Evolutionary conservation across 352 stramenopile genomes (phyloP), one percentile per base, ranked within the genome.

Genomic region (Phytophthora pistaciae): DNA sequence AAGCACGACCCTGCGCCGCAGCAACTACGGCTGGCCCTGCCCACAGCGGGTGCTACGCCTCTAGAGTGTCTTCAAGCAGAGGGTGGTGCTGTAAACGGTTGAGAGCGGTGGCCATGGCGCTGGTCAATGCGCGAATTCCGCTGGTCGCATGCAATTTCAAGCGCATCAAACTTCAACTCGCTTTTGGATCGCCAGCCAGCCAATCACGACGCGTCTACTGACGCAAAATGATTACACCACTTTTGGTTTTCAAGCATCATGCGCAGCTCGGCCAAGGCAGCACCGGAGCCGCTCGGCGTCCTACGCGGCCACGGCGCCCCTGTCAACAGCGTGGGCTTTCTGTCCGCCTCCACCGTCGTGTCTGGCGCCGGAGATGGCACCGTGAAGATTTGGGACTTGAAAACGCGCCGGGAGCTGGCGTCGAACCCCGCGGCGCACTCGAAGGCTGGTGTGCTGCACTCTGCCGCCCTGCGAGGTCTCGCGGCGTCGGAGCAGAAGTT

Each of bases 351-450:
- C 0, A 61, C 31, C 2, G 20, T 94, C 29, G 71, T 86, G 0
- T 94, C 89, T 16, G 87, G 85, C 1, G 70, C 66, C 23, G 89
- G 82, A 1, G 84, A 96, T 52, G 89, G 89, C 6, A 64, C 72
- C 11, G 75, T 96, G 25, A 94, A 92, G 66, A 66, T 96, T 23
- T 96, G 89, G 89, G 72, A 91, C 66, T 63, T 96, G 49, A 79
- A 70, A 20, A 78, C 83, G 49, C 83, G 89, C 13, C 83, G 89
- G 14, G 83, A 92, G 61, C 58, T 67, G 29, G 74, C 69, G 20
- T 75, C 76, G 4, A 66, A 79, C 29, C 14, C 68, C 2, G 9
- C 62, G 0, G 79, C 83, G 0, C 89, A 96, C 68, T 94, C 87
- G 64, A 90, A 90, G 55, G 89, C 89, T 14, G 89, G 89, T 21